Percentiles rank a stretch among this genome's conserved stretches.
phyloP scores from a whole-genome alignment of 2,329 filamentous ascomycete genomes.

The Mollisiaceae sp. region DNA sequence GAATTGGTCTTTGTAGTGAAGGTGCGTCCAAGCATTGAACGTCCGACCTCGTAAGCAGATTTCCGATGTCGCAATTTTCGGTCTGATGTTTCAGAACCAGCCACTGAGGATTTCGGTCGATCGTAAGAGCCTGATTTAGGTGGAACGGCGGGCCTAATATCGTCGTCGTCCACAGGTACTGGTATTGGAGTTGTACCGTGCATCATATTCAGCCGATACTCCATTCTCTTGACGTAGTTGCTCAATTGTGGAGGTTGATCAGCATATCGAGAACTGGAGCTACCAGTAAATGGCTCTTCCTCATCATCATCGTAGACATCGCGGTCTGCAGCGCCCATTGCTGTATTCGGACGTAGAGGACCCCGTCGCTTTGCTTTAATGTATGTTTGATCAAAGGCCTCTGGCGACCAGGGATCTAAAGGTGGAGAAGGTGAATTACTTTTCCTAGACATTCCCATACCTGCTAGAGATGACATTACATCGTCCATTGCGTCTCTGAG shows the following conservation, averaged over 20 bases:
- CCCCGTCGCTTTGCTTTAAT: slow-evolving; percentile 40
- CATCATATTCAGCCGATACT: slow-evolving; percentile 66
- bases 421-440: slow-evolving; percentile 61
- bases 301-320: slow-evolving; percentile 62
- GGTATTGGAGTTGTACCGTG: slow-evolving; percentile 32
- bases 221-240: slow-evolving; percentile 92
- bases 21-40: slow-evolving; percentile 73
- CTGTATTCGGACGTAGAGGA: slow-evolving; percentile 67
- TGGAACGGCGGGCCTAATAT: slow-evolving; percentile 37
- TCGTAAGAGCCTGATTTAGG: slow-evolving; percentile 57
- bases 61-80: slow-evolving; percentile 66
- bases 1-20: slow-evolving; percentile 88
- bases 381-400: slow-evolving; percentile 69
- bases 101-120: slow-evolving; percentile 65
- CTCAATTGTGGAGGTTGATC: slow-evolving; percentile 71
- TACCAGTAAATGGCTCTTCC: slow-evolving; percentile 28
- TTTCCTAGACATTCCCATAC: slow-evolving; percentile 71
- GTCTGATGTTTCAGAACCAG: slow-evolving; percentile 47
- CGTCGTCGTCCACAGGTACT: slow-evolving; percentile 26
- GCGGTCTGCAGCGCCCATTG: slow-evolving; percentile 69
- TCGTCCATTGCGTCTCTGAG: slow-evolving; percentile 96
- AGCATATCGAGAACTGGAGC: slow-evolving; percentile 40
- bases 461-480: slow-evolving; percentile 92
- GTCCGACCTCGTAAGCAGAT: slow-evolving; percentile 79
- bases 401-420: slow-evolving; percentile 85